Evolutionary conservation across 2,329 filamentous ascomycete species (phyloP), one percentile per base, ranked within the genome.

Genomic region (Bipolaris bicolor): DNA sequence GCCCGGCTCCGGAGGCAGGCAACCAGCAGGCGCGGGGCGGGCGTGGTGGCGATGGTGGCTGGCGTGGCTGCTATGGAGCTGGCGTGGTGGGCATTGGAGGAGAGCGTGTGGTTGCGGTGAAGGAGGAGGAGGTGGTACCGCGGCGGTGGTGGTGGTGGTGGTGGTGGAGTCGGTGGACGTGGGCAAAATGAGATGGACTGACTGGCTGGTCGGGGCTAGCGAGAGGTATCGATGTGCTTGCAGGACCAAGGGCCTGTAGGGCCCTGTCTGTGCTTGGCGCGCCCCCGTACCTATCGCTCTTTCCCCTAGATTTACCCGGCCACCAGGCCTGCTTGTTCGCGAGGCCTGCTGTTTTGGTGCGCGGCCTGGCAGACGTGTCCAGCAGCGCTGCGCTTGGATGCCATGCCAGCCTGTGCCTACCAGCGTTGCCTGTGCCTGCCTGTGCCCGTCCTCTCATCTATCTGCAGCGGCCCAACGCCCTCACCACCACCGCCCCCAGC

Each of bases 1-100:
- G 61, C 59, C 59, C 62, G 53, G 60, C 52, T 29, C 43, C 63
- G 36, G 53, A 53, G 55, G 52, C 48, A 48, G 40, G 56, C 55
- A 52, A 49, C 57, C 53, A 59, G 26, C 26, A 45, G 45, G 45
- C 52, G 62, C 57, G 45, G 55, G 62, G 58, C 58, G 55, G 31
- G 55, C 22, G 39, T 49, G 55, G 50, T 56, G 49, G 18, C 51
- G 37, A 34, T 16, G 52, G 52, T 29, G 26, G 26, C 52, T 55
- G 44, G 33, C 49, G 58, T 52, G 58, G 59, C 7, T 29, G 26
- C 26, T 29, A 29, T 29, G 26, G 26, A 29, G 26, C 26, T 29
- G 26, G 26, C 26, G 26, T 10, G 26, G 26, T 29, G 26, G 26
- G 26, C 26, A 29, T 29, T 29, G 26, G 26, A 6, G 26, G 26